Conservation (phyloP, 106 monocot species). For the Dendrobium huoshanense region DNA sequence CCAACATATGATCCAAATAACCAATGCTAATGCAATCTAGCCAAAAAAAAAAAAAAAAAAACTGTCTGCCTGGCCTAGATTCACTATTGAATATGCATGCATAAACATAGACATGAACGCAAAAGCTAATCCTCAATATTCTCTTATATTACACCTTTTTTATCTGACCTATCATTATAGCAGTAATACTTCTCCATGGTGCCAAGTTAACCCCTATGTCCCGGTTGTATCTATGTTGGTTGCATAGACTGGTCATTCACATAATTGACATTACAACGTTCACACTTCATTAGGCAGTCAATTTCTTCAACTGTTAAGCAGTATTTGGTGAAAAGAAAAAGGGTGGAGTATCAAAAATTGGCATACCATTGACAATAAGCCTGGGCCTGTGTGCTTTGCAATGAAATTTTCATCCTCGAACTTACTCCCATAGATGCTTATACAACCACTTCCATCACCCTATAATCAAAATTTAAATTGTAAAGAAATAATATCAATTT, state of each 20-base stretch:
- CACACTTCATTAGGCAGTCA: neutral
- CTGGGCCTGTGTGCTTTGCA: conserved; percentile 98
- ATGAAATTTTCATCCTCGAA: conserved; percentile 98
- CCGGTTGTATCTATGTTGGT: neutral
- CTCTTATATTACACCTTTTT: neutral
- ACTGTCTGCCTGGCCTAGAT: neutral
- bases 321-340: neutral
- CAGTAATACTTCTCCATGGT: neutral
- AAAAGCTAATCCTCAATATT: neutral
- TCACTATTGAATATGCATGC: neutral
- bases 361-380: conserved; percentile 87
- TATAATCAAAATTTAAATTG: conserved; percentile 17
- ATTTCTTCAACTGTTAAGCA: neutral
- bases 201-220: neutral
- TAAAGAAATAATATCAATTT: neutral
- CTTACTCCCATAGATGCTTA: conserved; percentile 88
- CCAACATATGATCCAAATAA: neutral
- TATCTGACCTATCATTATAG: neutral
- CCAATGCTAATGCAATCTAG: neutral
- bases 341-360: neutral
- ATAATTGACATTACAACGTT: neutral
- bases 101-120: neutral
- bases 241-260: neutral
- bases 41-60: neutral
- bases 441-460: conserved; percentile 97